Conservation (phyloP, 192 early-diverging fungal species). For the Linnemannia exigua region DNA sequence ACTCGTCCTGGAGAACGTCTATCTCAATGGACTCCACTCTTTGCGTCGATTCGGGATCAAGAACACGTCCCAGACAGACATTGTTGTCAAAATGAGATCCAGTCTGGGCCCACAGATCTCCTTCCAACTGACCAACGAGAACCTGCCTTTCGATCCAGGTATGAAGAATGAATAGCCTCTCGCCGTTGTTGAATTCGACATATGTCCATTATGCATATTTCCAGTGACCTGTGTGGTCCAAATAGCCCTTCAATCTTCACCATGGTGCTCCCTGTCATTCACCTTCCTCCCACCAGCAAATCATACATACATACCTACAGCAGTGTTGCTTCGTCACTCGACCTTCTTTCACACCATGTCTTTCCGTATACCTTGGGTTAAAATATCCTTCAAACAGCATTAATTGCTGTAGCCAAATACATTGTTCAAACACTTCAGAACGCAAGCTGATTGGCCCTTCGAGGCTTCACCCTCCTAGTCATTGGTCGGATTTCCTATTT, state of each 20-base stretch:
- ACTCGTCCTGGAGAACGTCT: constrained; percentile 83
- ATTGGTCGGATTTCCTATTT: constrained; percentile 2
- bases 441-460: constrained; percentile 21
- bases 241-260: background rate
- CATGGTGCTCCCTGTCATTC: background rate
- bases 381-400: no score
- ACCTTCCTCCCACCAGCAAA: no score
- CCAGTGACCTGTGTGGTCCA: background rate
- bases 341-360: background rate
- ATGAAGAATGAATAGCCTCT: background rate
- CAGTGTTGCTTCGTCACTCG: background rate
- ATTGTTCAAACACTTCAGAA: background rate
- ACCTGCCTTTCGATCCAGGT: constrained; percentile 73
- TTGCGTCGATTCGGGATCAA: constrained; percentile 79
- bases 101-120: constrained; percentile 84
- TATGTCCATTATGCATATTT: background rate
- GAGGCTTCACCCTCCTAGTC: background rate
- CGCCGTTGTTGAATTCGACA: background rate
- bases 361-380: no score
- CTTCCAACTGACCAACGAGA: constrained; percentile 91
- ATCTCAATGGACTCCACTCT: constrained; percentile 86
- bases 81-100: constrained; percentile 83
- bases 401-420: background rate
- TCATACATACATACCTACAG: background rate
- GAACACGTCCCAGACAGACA: constrained; percentile 69